Evolutionary conservation across 805 yeast species (phyloP).

Genomic region (Nakazawaea wickerhamii): DNA sequence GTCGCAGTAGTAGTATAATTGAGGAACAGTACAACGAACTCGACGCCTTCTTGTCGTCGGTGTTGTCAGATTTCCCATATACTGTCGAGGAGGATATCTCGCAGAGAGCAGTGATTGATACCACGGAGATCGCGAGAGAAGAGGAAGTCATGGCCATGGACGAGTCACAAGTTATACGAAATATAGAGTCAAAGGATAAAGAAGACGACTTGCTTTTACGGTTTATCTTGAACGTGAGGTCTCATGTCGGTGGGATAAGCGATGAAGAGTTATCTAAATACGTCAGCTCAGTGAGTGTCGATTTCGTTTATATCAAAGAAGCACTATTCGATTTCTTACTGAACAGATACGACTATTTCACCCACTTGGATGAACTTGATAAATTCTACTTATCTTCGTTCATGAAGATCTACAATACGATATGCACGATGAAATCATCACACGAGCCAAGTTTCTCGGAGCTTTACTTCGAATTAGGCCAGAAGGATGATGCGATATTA

Average conservation of each 20-base stretch:
- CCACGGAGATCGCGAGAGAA: neutral
- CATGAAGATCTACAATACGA: neutral
- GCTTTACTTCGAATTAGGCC: neutral
- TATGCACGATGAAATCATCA: neutral
- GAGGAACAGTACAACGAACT: neutral
- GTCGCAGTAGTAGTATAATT: neutral
- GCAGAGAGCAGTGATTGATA: neutral
- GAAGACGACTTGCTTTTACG: slow-evolving; percentile 4
- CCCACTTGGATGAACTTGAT: slow-evolving; percentile 4
- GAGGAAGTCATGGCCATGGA: slow-evolving; percentile 9
- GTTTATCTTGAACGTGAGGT: slow-evolving; percentile 2
- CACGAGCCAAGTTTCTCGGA: slow-evolving; percentile 3
- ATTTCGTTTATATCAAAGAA: neutral
- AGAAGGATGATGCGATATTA: slow-evolving; percentile 1
- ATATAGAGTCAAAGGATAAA: neutral
- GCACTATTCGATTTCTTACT: slow-evolving; percentile 2
- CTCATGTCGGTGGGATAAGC: neutral
- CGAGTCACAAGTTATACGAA: slow-evolving; percentile 12
- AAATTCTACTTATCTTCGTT: slow-evolving; percentile 5
- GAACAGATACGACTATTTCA: neutral
- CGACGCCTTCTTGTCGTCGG: slow-evolving; percentile 4
- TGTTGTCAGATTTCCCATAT: slow-evolving; percentile 2
- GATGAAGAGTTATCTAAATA: slow-evolving; percentile 9
- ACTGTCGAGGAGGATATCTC: neutral
- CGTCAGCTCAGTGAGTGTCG: neutral